Base-by-base conservation (phyloP, 495 filamentous ascomycete species). In the Talaromyces nanjingensis region DNA sequence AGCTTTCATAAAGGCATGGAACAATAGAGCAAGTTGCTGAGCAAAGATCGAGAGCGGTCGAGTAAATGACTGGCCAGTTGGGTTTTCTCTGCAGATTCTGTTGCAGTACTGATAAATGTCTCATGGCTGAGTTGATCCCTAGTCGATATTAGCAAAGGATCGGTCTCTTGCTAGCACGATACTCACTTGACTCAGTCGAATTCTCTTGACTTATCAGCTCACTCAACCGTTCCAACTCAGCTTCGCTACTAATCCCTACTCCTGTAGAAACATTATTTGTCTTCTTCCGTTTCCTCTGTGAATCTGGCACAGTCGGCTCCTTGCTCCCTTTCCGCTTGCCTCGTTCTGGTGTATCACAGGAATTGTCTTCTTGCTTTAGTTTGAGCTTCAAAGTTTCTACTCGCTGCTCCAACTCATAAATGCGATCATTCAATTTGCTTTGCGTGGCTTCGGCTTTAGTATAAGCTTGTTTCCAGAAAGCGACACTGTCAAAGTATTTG, bases 381-480 rank as follows among this genome's bases (percentile, higher is more conserved):
- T 69, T 66, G n/a, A 67, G 1, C 52, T 73, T 73, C n/a, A 78
- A 71, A 4, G 63, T 64, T 9, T 72, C 65, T 47, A 72, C 76
- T 1, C 68, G 66, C 54, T 77, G 73, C 55, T 83, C 73, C 16
- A 82, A 66, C 49, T 77, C 75, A 59, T 72, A 76, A 3, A 82
- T 66, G 4, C 69, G 74, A 53, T 82, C 75, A 31, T 73, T 70
- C 2, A 84, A 66, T 55, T 71, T 76, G 52, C 67, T 77, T 57
- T 82, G 79, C 52, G 79, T 79, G 14, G 68, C 70, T 65, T 81
- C 74, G 11, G 80, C 77, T 34, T 71, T 73, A 52, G 74, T 70
- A 56, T 77, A 82, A n/a, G 80, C 79, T 39, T 73, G 68, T 64
- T 79, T 76, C 82, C 82, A 84, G 72, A 82, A 82, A 12, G 72